Evolutionary conservation across 805 yeast genomes (phyloP).

Genomic region (Pichia exigua): DNA sequence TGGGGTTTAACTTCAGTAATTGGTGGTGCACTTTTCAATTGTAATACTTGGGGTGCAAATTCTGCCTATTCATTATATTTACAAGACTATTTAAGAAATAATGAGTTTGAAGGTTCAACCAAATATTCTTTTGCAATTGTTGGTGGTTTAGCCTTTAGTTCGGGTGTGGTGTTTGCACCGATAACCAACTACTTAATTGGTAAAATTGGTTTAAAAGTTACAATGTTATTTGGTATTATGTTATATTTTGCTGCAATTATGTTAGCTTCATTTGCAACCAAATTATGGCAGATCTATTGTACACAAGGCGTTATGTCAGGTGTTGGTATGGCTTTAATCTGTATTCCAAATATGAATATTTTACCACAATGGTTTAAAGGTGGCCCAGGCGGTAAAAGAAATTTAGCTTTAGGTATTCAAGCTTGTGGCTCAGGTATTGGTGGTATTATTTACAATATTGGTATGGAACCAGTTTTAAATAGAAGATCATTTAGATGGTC

Average conservation of each 20-base stretch:
- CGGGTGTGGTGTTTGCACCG: constrained; percentile 44
- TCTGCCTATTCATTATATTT: constrained; percentile 59
- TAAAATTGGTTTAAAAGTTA: constrained; percentile 32
- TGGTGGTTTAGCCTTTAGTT: constrained; percentile 60
- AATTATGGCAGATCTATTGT: constrained; percentile 57
- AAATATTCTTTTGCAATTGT: constrained; percentile 56
- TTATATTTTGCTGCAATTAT: constrained; percentile 48
- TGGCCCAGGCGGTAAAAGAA: constrained; percentile 40
- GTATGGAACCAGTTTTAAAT: constrained; percentile 37
- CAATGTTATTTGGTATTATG: constrained; percentile 39
- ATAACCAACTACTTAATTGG: constrained; percentile 38
- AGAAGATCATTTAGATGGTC: constrained; percentile 40
- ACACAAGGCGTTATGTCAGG: constrained; percentile 66
- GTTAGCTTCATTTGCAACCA: constrained; percentile 51
- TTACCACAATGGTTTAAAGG: constrained; percentile 61
- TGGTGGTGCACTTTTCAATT: constrained; percentile 43
- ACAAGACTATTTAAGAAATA: constrained; percentile 44
- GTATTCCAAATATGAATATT: constrained; percentile 51
- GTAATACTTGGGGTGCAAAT: constrained; percentile 69
- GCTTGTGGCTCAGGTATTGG: constrained; percentile 48
- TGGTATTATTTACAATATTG: constrained; percentile 42
- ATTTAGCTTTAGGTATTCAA: constrained; percentile 41
- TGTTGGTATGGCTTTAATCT: constrained; percentile 46
- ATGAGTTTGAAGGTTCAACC: constrained; percentile 46
- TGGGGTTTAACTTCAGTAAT: constrained; percentile 46